Percentiles rank a stretch among this genome's conserved stretches.
phyloP scores from a whole-genome alignment of 192 early-diverging fungal genomes.

The Coemansia brasiliensis region DNA sequence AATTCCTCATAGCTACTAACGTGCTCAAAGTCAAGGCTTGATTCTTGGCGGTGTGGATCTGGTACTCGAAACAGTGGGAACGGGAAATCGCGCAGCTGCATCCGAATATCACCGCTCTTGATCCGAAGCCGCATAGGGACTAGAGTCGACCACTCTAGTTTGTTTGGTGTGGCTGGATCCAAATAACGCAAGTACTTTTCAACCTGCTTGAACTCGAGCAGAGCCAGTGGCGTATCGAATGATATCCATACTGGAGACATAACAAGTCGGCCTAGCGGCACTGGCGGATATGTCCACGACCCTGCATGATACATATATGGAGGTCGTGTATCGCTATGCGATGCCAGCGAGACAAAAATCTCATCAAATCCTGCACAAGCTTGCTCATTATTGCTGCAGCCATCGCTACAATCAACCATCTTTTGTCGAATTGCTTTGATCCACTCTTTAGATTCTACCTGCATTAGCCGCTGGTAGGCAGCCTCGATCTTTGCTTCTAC shows the following conservation, averaged over 20 bases:
- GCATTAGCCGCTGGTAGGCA: constrained; percentile 35
- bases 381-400: background rate
- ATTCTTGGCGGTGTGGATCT: constrained; percentile 39
- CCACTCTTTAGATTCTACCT: constrained; percentile 48
- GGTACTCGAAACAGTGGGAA: constrained; percentile 56
- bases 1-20: constrained; percentile 38
- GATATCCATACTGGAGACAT: constrained; percentile 46
- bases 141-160: constrained; percentile 49
- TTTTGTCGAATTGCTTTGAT: constrained; percentile 42
- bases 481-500: constrained; percentile 38
- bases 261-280: constrained; percentile 38
- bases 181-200: constrained; percentile 51
- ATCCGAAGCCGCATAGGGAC: constrained; percentile 49
- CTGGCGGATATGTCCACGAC: constrained; percentile 50
- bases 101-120: constrained; percentile 45
- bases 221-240: constrained; percentile 43
- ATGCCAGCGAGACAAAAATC: constrained; percentile 35
- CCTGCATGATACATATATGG: constrained; percentile 44
- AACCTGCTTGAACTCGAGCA: constrained; percentile 48
- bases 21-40: background rate
- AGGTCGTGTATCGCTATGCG: constrained; percentile 7
- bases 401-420: constrained; percentile 43
- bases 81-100: constrained; percentile 57
- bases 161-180: constrained; percentile 50
- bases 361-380: constrained; percentile 24